Percentiles rank a stretch among this genome's conserved stretches.
Evolutionary conservation across 1,284 basidiomycete genomes (phyloP).

Genomic region (Pseudozyma pruni): DNA sequence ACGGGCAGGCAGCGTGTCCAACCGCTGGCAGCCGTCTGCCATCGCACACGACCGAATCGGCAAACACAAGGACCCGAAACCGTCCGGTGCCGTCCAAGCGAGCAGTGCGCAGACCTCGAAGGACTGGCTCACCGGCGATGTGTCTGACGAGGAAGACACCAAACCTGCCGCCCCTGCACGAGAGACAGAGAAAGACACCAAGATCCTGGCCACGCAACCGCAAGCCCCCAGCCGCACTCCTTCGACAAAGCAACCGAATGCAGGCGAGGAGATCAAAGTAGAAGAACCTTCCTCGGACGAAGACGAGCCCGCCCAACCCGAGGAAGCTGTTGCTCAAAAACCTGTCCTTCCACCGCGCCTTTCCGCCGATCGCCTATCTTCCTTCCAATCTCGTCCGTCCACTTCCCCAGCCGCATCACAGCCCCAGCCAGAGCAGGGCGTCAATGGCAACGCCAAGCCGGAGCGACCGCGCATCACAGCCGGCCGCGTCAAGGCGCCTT

Average conservation of each 20-base stretch:
- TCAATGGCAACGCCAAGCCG: constrained; percentile 3
- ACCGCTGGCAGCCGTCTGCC: constrained; percentile 34
- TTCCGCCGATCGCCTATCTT: constrained; percentile 17
- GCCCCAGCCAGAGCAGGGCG: neutral
- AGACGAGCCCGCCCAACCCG: constrained; percentile 21
- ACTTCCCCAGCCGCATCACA: neutral
- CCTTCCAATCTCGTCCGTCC: constrained; percentile 8
- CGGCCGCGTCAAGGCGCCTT: constrained; percentile 32
- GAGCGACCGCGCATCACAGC: constrained; percentile 26
- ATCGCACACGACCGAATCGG: constrained; percentile 13
- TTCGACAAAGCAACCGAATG: neutral
- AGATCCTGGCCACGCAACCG: constrained; percentile 7
- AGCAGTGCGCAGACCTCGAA: constrained; percentile 12
- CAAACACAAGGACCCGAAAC: constrained; percentile 5
- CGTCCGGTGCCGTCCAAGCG: no score
- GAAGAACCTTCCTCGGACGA: constrained; percentile 37
- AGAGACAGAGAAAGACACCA: neutral
- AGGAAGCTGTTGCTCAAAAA: constrained; percentile 28
- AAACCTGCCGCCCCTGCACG: neutral
- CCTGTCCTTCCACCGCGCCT: constrained; percentile 20
- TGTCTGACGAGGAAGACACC: constrained; percentile 26
- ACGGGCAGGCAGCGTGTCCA: constrained; percentile 20
- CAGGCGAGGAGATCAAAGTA: constrained; percentile 18
- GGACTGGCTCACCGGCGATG: constrained; percentile 48
- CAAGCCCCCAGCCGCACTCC: neutral